Percentiles rank a stretch among this genome's conserved stretches.
These are phyloP conservation scores for Exutisphaerella laricina DNA, from an alignment of 2,329 filamentous ascomycete genomes.

Conservation along the genomic window DNA sequence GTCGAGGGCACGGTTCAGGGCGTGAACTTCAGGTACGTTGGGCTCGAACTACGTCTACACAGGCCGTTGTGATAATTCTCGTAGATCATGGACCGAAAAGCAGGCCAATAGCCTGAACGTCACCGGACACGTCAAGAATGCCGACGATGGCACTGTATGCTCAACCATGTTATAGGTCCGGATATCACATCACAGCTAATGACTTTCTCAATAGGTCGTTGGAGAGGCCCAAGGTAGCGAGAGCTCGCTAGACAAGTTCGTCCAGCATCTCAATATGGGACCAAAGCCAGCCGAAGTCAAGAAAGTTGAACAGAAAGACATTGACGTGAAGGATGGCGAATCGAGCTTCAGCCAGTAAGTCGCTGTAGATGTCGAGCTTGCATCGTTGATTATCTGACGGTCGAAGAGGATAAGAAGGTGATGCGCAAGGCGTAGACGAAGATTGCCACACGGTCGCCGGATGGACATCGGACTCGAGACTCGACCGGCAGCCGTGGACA, in stretches of 20 bases:
- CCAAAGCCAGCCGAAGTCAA: slow-evolving; percentile 67
- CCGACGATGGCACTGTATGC: slow-evolving; percentile 40
- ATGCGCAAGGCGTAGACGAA: too few relatives aligned
- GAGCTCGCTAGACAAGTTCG: slow-evolving; percentile 59
- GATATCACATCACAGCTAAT: not conserved
- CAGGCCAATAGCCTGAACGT: slow-evolving; percentile 41
- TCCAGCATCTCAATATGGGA: slow-evolving; percentile 69
- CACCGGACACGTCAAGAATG: slow-evolving; percentile 45
- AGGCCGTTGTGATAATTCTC: not conserved
- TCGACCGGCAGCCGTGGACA: too few relatives aligned
- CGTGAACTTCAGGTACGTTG: slow-evolving; percentile 46
- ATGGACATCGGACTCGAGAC: too few relatives aligned
- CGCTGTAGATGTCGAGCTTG: too few relatives aligned
- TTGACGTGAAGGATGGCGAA: slow-evolving; percentile 62
- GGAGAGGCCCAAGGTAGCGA: slow-evolving; percentile 80
- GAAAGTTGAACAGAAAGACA: slow-evolving; percentile 64
- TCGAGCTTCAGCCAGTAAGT: slow-evolving; percentile 49
- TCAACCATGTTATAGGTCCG: not conserved
- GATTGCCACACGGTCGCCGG: too few relatives aligned
- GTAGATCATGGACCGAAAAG: slow-evolving; percentile 39
- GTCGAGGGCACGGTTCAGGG: slow-evolving; percentile 46
- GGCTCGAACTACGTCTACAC: not conserved
- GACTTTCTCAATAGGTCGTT: slow-evolving; percentile 58
- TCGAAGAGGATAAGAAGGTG: slow-evolving; percentile 11
- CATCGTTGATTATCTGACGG: not conserved